Base-by-base conservation (phyloP, 495 filamentous ascomycete genomes). In the Penicillium atrosanguineum region DNA sequence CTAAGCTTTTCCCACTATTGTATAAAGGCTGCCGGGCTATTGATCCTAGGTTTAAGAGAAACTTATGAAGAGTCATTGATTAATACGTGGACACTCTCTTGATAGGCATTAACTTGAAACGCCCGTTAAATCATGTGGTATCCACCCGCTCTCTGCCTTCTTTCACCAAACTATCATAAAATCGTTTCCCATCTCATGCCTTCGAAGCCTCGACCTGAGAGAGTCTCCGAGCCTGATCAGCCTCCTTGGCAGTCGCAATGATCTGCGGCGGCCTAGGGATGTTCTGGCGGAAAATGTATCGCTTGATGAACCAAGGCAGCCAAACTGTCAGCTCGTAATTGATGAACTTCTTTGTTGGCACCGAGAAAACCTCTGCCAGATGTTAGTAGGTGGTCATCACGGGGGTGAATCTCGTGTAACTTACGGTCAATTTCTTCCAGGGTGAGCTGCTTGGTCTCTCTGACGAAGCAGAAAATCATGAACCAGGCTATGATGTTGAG, bases 401-500 rank as follows among this genome's bases (percentile, higher is more conserved):
- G 46, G 28, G 6, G 44, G 15, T 4, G 29, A 16, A n/a, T n/a
- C n/a, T n/a, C n/a, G 16, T 11, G 5, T 18, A 7, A 61, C 63
- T 57, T 63, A 68, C 61, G 64, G 47, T 75, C 69, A 44, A 73
- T 46, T 46, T 74, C 70, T 50, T 72, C 67, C 7, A 74, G 62
- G 7, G 69, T 73, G 16, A 69, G 65, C 53, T 74, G 62, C 50
- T 78, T 81, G 15, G 77, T 80, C 56, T 81, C 78, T 49, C 70
- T 65, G 19, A 80, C 73, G 47, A 75, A 79, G 51, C 69, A 69
- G 68, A 78, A 80, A 21, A 80, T 76, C 68, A 78, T 68, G 36
- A 68, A 34, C 66, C 71, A 77, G 19, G 77, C 76, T 26, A 80
- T 29, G 6, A 80, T 59, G 50, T 81, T 82, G 7, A 79, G 67